A percentile compares a stretch with the other conserved stretches of the same genome.
phyloP scores from a whole-genome alignment of 2,329 filamentous ascomycete genomes.

The Plenodomus tracheiphilus region DNA sequence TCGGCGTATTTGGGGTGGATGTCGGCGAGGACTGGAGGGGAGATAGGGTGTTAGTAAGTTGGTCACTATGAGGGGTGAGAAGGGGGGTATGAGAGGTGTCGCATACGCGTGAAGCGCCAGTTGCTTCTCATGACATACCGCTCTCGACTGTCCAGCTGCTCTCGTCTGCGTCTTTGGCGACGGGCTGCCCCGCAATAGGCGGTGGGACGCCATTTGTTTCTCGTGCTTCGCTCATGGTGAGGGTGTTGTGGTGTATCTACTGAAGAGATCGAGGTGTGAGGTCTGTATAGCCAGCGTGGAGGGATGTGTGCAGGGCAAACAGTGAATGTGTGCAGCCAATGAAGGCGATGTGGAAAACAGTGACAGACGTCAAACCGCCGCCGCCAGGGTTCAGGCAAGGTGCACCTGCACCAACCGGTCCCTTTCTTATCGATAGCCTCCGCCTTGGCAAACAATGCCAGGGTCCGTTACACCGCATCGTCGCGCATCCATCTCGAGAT shows the following conservation, averaged over 20 bases:
- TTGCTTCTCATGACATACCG: conserved; percentile 46
- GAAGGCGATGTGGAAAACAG: conserved; percentile 7
- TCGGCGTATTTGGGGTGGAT: conserved; percentile 63
- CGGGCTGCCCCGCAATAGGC: conserved; percentile 42
- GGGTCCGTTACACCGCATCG: conserved; percentile 14
- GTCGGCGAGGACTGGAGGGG: conserved; percentile 62
- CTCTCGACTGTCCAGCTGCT: conserved; percentile 49
- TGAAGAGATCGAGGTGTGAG: not conserved
- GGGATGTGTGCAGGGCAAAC: not conserved
- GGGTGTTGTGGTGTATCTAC: conserved; percentile 9
- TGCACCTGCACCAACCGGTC: conserved; percentile 35
- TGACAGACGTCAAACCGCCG: conserved; percentile 6
- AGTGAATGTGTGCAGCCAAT: conserved; percentile 8
- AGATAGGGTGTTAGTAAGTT: conserved; percentile 4
- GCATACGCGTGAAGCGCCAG: conserved; percentile 35
- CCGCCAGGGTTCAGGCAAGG: not conserved
- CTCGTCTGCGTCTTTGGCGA: conserved; percentile 24
- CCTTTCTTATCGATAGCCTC: conserved; percentile 21
- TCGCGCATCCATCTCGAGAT: conserved; percentile 5
- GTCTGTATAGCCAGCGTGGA: not conserved
- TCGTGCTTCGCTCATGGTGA: conserved; percentile 42
- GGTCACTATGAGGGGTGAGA: not conserved
- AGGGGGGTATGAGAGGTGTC: conserved; percentile 21
- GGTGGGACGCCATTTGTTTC: conserved; percentile 47
- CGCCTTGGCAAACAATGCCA: conserved; percentile 20